Conservation (phyloP, 208 protist species). For the Acanthamoeba triangularis region DNA sequence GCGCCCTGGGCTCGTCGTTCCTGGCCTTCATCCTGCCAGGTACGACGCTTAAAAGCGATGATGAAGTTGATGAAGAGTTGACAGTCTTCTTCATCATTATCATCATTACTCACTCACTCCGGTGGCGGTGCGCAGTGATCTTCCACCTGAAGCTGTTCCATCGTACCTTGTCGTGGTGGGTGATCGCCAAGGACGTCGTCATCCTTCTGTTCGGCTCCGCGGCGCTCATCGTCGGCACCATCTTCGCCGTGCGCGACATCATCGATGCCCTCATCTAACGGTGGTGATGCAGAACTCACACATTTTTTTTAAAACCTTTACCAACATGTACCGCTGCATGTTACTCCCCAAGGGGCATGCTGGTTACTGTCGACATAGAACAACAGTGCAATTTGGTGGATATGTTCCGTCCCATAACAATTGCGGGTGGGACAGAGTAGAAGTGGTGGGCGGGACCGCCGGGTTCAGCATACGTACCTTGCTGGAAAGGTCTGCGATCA, state of each 20-base stretch:
- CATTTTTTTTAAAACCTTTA: not conserved
- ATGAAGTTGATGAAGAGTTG: no score
- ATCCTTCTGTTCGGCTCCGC: constrained; percentile 22
- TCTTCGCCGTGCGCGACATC: constrained; percentile 31
- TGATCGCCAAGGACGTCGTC: constrained; percentile 5
- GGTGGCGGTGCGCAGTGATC: not conserved
- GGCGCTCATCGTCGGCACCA: constrained; percentile 1
- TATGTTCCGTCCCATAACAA: no score
- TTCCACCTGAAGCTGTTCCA: constrained; percentile 31
- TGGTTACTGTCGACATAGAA: no score
- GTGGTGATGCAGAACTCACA: not conserved
- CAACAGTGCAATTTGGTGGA: no score
- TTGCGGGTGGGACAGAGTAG: no score
- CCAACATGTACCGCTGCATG: no score
- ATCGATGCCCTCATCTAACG: constrained; percentile 16
- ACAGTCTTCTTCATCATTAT: not conserved
- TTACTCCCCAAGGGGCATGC: no score
- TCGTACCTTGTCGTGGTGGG: not conserved
- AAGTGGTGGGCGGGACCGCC: no score
- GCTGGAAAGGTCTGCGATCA: constrained; percentile 21
- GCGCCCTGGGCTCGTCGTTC: constrained; percentile 46
- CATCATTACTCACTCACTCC: not conserved
- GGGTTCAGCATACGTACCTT: not conserved
- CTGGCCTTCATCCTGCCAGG: constrained; percentile 57
- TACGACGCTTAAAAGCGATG: not conserved